These are phyloP conservation scores for Pleurostoma richardsiae DNA, from an alignment of 2,329 filamentous ascomycete genomes.

Conservation along the genomic window DNA sequence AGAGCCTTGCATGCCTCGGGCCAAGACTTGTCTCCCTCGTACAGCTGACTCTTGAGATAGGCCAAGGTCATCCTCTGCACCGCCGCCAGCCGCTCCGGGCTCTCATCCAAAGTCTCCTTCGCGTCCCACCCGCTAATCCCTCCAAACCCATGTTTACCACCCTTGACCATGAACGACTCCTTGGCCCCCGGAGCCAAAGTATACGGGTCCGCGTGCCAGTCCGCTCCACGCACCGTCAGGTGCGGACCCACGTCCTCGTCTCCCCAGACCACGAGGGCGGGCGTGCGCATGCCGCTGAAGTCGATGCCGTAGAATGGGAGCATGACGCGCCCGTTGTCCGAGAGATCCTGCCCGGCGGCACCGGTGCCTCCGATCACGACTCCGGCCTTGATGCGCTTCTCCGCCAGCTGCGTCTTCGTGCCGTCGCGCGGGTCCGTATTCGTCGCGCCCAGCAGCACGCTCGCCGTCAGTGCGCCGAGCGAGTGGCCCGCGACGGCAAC, in stretches of 20 bases:
- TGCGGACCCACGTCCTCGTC: conserved; percentile 27
- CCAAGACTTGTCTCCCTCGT: conserved; percentile 26
- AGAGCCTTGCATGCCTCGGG: conserved; percentile 19
- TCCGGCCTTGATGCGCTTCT: conserved; percentile 30
- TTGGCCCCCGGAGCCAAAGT: conserved; percentile 23
- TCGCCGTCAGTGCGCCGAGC: conserved; percentile 25
- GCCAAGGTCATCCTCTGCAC: conserved; percentile 32
- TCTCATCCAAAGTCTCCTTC: conserved; percentile 26
- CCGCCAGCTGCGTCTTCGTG: conserved; percentile 10
- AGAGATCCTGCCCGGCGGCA: conserved; percentile 20
- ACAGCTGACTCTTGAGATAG: conserved; percentile 28
- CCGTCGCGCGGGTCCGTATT: conserved; percentile 25
- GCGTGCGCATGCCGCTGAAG: conserved; percentile 26
- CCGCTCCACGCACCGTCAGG: conserved; percentile 24
- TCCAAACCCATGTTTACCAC: conserved; percentile 29
- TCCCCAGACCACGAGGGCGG: conserved; percentile 30
- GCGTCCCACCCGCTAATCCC: conserved; percentile 31
- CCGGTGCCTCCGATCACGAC: conserved; percentile 27
- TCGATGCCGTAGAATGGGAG: conserved; percentile 24
- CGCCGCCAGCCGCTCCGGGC: conserved; percentile 22
- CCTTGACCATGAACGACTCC: conserved; percentile 24
- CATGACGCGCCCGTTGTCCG: conserved; percentile 17
- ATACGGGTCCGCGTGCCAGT: conserved; percentile 34
- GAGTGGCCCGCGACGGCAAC: conserved; percentile 34
- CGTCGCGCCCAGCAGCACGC: conserved; percentile 25